Percentiles rank a stretch among this genome's conserved stretches.
These are phyloP conservation scores for Lipomyces yamadae DNA, from an alignment of 805 yeast genomes.

Conservation along the genomic window DNA sequence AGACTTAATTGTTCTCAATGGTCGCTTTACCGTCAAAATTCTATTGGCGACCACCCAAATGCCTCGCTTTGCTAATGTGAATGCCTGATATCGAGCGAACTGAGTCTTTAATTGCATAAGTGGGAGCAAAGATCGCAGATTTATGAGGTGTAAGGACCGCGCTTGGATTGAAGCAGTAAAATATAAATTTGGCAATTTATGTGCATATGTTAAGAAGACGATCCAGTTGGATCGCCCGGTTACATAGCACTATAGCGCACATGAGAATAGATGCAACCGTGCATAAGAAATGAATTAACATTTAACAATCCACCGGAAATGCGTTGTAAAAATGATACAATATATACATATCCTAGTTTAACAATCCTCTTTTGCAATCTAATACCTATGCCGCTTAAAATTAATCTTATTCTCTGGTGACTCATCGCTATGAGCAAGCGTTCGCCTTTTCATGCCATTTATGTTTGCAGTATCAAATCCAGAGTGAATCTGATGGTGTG, in stretches of 20 bases:
- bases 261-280: neutral
- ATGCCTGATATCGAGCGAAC: too few relatives aligned
- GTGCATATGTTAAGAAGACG: neutral
- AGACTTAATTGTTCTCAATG: too few relatives aligned
- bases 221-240: neutral
- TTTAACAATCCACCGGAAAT: neutral
- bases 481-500: slow-evolving; percentile 3
- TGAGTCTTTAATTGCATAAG: too few relatives aligned
- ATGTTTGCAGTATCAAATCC: neutral
- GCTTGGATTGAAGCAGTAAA: too few relatives aligned
- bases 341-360: neutral
- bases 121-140: too few relatives aligned
- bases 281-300: neutral
- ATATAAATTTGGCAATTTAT: too few relatives aligned
- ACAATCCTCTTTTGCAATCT: neutral
- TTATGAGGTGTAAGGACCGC: too few relatives aligned
- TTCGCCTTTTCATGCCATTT: neutral
- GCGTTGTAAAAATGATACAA: neutral
- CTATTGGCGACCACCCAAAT: too few relatives aligned
- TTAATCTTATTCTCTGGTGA: slow-evolving; percentile 2
- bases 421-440: neutral
- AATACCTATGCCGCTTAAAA: slow-evolving; percentile 5
- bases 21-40: too few relatives aligned
- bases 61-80: too few relatives aligned
- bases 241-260: neutral